These are phyloP conservation scores for Wickerhamiella occidentalis DNA, from an alignment of 805 yeast genomes.

Conservation along the genomic window DNA sequence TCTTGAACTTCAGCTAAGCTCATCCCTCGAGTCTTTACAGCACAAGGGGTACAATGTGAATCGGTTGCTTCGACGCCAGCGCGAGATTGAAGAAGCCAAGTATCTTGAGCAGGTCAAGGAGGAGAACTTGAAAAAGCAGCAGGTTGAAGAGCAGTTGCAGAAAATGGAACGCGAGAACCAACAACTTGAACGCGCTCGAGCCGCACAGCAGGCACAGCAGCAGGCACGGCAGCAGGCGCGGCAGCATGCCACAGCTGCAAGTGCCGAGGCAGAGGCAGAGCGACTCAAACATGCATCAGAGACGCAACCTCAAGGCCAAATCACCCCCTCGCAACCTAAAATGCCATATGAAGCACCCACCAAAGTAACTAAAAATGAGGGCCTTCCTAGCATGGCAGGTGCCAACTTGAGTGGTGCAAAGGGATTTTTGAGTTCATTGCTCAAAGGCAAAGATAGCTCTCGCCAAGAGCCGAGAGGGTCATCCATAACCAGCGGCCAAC, in stretches of 20 bases:
- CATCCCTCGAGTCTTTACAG: conserved; percentile 25
- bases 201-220: neutral
- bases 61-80: conserved; percentile 23
- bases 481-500: too few relatives aligned
- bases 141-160: neutral
- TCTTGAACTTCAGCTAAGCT: conserved; percentile 28
- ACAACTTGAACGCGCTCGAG: neutral
- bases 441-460: neutral
- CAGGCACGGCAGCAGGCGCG: too few relatives aligned
- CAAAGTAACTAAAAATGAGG: neutral
- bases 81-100: conserved; percentile 15
- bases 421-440: neutral
- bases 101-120: neutral
- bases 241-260: neutral
- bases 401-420: neutral
- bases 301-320: neutral
- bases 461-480: neutral
- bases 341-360: neutral
- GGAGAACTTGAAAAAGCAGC: neutral
- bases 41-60: conserved; percentile 31
- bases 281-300: neutral
- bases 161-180: neutral
- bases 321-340: neutral
- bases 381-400: neutral
- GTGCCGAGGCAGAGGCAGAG: neutral